Base-by-base conservation (phyloP, 208 protist genomes). In the Kentomonas sorsogonicus region DNA sequence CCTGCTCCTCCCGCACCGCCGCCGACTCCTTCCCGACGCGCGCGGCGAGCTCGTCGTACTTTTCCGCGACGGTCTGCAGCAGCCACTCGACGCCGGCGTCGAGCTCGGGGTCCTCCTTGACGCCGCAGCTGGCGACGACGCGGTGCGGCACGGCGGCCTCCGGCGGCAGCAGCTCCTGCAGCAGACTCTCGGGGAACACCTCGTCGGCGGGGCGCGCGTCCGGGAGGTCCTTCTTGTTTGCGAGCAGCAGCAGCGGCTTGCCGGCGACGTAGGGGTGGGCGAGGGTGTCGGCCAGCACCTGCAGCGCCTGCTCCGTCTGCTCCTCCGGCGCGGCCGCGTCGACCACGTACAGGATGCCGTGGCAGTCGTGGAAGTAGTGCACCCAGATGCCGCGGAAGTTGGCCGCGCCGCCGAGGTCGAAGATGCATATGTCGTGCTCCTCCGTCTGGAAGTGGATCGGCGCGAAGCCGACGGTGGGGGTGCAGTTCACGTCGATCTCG, bases 211-310 rank as follows among this genome's bases (percentile, higher is more conserved):
- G 65, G 29, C 96, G 66, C 16, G 91, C 73, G 5, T 78, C 84
- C 15, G 73, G 60, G 20, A 99, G 63, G 73, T 99, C 99, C 74
- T 99, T 98, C 85, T 99, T 99, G 80, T 99, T 99, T 20, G 97
- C 97, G 31, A 99, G 94, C 30, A 99, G 79, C 2, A 99, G 77
- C 25, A 99, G 56, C n/a, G 98, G 97, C 43, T 99, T 98, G 18
- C 97, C 97, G 23, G 85, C 73, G 2, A 99, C 72, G 48, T 97
- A 89, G 67, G 89, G 81, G 66, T 98, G 88, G 46, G 79, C 59
- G 20, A 99, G 68, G 9, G 98, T 72, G 22, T 83, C 60, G 23
- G 69, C 55, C 46, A 97, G 69, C 22, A 76, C 74, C 43, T 78
- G 48, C 31, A 92, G 70, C 41, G 86, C 80, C 63, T 91, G 83